phyloP scores from a whole-genome alignment of 805 yeast genomes.

The Brettanomyces anomalus region DNA sequence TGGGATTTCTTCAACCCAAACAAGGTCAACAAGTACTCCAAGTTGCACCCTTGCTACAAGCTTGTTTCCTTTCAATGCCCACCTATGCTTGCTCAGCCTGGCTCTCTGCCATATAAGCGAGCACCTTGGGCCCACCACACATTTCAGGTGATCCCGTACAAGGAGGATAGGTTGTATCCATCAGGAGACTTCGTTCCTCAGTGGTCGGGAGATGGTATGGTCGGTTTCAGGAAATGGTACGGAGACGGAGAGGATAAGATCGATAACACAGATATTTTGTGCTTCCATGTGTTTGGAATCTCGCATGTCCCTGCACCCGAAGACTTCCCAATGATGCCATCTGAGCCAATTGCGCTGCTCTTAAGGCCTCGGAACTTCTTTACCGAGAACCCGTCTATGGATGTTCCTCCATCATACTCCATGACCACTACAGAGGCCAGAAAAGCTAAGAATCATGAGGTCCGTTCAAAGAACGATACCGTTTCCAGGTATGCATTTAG shows the following conservation, averaged over 20 bases:
- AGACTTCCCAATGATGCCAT: conserved; percentile 86
- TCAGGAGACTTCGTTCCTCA: conserved; percentile 75
- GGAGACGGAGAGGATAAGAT: conserved; percentile 50
- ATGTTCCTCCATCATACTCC: conserved; percentile 57
- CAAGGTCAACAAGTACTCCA: conserved; percentile 56
- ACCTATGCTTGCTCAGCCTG: conserved; percentile 62
- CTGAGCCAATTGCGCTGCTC: conserved; percentile 68
- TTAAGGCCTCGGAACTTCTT: conserved; percentile 76
- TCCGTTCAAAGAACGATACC: conserved; percentile 34
- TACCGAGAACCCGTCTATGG: conserved; percentile 68
- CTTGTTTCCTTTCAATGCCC: conserved; percentile 70
- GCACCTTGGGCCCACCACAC: conserved; percentile 73
- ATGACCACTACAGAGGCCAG: conserved; percentile 38
- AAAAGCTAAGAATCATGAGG: conserved; percentile 28
- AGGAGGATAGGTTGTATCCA: conserved; percentile 68
- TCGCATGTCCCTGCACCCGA: conserved; percentile 86
- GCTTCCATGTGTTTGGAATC: conserved; percentile 78
- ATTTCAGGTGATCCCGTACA: conserved; percentile 61
- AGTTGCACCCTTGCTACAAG: conserved; percentile 69
- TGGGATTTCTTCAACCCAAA: conserved; percentile 76
- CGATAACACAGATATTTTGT: conserved; percentile 62
- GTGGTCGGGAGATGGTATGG: conserved; percentile 59
- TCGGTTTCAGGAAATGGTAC: conserved; percentile 63
- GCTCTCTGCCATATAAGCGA: conserved; percentile 68
- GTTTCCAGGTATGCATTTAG: conserved; percentile 46